Evolutionary conservation across 768 basidiomycete genomes (phyloP), one percentile per base, ranked within the genome.

Genomic region (Mycena floridula): DNA sequence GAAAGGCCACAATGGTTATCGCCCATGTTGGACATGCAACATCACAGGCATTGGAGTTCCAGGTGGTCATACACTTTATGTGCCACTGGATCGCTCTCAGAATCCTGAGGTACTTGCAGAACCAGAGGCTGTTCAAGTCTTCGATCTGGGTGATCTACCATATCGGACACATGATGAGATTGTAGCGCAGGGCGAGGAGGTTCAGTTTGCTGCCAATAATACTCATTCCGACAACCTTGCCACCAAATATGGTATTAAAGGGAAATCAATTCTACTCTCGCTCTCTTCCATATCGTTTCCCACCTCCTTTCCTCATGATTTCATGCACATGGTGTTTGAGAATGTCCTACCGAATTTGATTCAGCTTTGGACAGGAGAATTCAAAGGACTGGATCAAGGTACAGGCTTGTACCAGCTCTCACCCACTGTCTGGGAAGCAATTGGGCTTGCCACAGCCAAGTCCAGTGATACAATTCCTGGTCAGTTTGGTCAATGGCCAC

Each of bases 261-360:
- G 52, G 11, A 3, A 49, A 15, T 43, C 64, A 1, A 23, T 59
- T 0, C 55, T 66, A 15, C 18, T 32, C 3, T 3, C 15, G 4
- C 54, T 65, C 1, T 27, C 47, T 3, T 63, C 60, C 0, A 37
- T 64, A 16, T 42, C 48, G 6, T 58, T 65, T 49, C 56, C 66
- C 8, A 1, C 20, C n/a, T 58, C 57, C 2, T 59, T 65, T 11
- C 67, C 66, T 0, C 61, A 61, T 47, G 69, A 69, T 39, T 64
- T 67, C 53, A 68, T 70, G 60, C 69, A 72, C 25, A 54, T 66
- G 0, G 49, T 70, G 25, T 64, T 50, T 37, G 67, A 69, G 44
- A 69, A 69, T 42, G 32, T 46, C 6, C n/a, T 46, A 5, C 37
- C 37, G 25, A 41, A n/a, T 18, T 38, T 46, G 16, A 39, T 46